Conservation (phyloP, 164 flowering plant genomes). For the grape (Vitis vinifera) region ASM3070453v1 NC_081814.1:774501-775000, state of each 20-base stretch:
- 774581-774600: constrained; percentile 28
- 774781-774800: constrained; percentile 51
- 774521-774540: constrained; percentile 49
- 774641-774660: constrained; percentile 57
- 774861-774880: neutral
- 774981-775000: neutral
- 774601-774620: constrained; percentile 41
- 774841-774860: neutral
- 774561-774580: constrained; percentile 39
- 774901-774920: constrained; percentile 41
- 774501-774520: constrained; percentile 52
- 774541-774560: constrained; percentile 47
- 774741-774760: constrained; percentile 91
- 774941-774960: constrained; percentile 34
- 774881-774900: neutral
- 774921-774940: constrained; percentile 44
- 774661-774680: constrained; percentile 93
- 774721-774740: constrained; percentile 91
- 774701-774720: constrained; percentile 86
- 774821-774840: neutral
- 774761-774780: constrained; percentile 74
- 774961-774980: constrained; percentile 33
- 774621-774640: constrained; percentile 37
- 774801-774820: neutral
- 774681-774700: constrained; percentile 81